phyloP scores from a whole-genome alignment of 768 basidiomycete species.

The Suillus placidus region DNA sequence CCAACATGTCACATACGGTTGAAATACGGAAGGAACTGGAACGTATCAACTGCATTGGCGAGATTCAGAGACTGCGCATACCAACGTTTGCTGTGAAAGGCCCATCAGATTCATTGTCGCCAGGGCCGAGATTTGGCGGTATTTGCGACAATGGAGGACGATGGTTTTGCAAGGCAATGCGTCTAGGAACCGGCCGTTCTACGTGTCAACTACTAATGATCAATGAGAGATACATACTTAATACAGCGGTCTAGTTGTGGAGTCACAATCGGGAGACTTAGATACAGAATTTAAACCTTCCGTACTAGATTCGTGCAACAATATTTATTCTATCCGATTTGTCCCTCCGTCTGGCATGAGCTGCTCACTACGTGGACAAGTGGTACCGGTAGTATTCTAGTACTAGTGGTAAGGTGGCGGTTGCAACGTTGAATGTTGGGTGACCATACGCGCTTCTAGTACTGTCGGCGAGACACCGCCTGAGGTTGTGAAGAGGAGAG shows the following conservation, averaged over 20 bases:
- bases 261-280: not conserved
- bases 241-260: not conserved
- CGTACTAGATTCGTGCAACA: too few relatives aligned
- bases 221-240: not conserved
- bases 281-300: too few relatives aligned
- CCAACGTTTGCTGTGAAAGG: constrained; percentile 28
- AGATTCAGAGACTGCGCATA: constrained; percentile 25
- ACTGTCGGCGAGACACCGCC: not conserved
- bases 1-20: not conserved
- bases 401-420: not conserved
- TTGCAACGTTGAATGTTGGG: not conserved
- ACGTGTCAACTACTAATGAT: not conserved
- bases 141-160: constrained; percentile 13
- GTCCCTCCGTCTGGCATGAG: constrained; percentile 23
- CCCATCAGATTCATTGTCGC: constrained; percentile 18
- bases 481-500: too few relatives aligned
- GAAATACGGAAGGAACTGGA: constrained; percentile 13
- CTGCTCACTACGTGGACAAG: not conserved
- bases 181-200: constrained; percentile 10
- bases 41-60: constrained; percentile 17
- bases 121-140: constrained; percentile 27
- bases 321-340: constrained; percentile 19
- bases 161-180: constrained; percentile 17
- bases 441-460: not conserved
- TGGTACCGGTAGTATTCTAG: not conserved